phyloP scores from a whole-genome alignment of 1,284 basidiomycete genomes.

The Microbotryum saponariae region DNA sequence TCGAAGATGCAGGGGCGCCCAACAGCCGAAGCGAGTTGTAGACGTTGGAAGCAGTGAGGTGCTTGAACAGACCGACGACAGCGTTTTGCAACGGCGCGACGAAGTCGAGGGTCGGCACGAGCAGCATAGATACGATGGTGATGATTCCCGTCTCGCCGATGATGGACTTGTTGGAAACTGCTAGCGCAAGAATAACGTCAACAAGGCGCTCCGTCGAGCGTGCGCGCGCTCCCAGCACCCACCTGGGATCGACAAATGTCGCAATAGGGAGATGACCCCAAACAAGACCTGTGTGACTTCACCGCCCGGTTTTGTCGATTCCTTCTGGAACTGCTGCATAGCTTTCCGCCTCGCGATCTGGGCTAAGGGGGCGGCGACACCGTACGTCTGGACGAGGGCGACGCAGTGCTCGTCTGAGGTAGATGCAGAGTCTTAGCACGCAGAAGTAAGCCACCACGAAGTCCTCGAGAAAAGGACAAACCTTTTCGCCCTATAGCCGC shows the following conservation, averaged over 20 bases:
- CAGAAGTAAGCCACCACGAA: background rate
- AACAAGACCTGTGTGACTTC: conserved; percentile 35
- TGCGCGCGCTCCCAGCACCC: background rate
- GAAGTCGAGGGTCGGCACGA: conserved; percentile 61
- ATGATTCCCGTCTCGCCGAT: conserved; percentile 61
- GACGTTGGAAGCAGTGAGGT: conserved; percentile 68
- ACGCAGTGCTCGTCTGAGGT: conserved; percentile 56
- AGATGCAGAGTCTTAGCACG: background rate
- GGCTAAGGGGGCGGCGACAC: conserved; percentile 21
- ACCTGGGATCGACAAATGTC: conserved; percentile 67
- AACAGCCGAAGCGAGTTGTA: conserved; percentile 50
- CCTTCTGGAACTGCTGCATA: conserved; percentile 3
- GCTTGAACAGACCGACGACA: conserved; percentile 79
- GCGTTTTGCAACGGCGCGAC: conserved; percentile 77
- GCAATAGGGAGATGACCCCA: conserved; percentile 60
- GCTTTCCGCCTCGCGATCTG: conserved; percentile 7
- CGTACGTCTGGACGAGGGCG: conserved; percentile 47
- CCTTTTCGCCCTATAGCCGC: conserved; percentile 63
- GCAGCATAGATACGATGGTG: conserved; percentile 55
- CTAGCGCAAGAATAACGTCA: no score
- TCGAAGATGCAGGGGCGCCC: conserved; percentile 34
- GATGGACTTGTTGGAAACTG: conserved; percentile 50
- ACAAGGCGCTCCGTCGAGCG: no score
- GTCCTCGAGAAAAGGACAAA: background rate
- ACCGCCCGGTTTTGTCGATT: conserved; percentile 12